Evolutionary conservation across 306 rosid species (phyloP).

Genomic region (Prunus davidiana): DNA sequence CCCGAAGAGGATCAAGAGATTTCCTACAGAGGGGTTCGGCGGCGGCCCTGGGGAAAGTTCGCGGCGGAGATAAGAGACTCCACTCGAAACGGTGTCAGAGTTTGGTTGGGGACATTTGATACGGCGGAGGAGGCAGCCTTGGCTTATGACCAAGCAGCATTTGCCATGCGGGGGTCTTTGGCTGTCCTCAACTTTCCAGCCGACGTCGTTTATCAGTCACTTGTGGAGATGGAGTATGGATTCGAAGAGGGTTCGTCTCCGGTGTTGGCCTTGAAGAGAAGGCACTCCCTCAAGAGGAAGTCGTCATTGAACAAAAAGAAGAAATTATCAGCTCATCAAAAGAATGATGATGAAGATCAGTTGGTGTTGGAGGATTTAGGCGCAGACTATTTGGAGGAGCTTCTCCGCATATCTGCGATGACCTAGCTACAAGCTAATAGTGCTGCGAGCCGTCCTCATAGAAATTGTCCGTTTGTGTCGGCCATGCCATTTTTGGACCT

Average conservation of each 20-base stretch:
- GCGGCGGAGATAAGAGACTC: slow-evolving; percentile 79
- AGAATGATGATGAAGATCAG: background rate
- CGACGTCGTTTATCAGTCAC: slow-evolving; percentile 38
- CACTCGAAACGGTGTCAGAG: slow-evolving; percentile 52
- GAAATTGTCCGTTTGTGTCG: background rate
- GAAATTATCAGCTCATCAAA: background rate
- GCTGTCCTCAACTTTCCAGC: slow-evolving; percentile 57
- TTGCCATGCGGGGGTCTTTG: slow-evolving; percentile 47
- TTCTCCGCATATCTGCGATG: slow-evolving; percentile 29
- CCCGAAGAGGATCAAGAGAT: background rate
- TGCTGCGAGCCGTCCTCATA: background rate
- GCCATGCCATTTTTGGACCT: background rate
- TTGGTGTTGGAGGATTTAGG: slow-evolving; percentile 56
- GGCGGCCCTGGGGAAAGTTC: slow-evolving; percentile 71
- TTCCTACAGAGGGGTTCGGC: slow-evolving; percentile 53
- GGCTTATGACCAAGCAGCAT: slow-evolving; percentile 79
- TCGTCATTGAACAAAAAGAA: slow-evolving; percentile 13
- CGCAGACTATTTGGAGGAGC: slow-evolving; percentile 52
- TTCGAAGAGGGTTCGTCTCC: slow-evolving; percentile 43
- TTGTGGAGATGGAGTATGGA: slow-evolving; percentile 40
- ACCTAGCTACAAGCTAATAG: background rate
- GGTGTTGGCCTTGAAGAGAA: slow-evolving; percentile 51
- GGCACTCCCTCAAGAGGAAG: slow-evolving; percentile 47
- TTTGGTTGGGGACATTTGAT: slow-evolving; percentile 77
- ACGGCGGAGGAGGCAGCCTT: slow-evolving; percentile 66